Conservation (phyloP, 176 grass and related monocot species). For the Aegilops bicornis region DNA sequence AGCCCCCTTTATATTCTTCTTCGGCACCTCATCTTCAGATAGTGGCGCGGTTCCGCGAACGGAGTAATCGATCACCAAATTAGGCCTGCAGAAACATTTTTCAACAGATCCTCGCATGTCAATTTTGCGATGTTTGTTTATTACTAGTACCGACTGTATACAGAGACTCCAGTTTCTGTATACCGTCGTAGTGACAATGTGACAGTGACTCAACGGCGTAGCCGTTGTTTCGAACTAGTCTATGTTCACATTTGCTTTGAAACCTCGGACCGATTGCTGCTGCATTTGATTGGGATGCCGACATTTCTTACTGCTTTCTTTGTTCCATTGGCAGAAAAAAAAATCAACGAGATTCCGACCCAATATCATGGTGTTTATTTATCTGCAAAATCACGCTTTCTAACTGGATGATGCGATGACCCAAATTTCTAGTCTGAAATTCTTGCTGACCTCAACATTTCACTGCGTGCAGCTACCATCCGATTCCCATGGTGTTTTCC, state of each 20-base stretch:
- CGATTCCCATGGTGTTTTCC: slow-evolving; percentile 91
- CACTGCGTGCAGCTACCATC: slow-evolving; percentile 73
- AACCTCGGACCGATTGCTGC: background rate
- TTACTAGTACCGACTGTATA: background rate
- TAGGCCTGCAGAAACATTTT: background rate
- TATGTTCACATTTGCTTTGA: background rate
- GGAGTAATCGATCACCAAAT: background rate
- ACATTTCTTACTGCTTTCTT: background rate
- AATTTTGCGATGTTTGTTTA: background rate
- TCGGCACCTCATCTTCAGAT: background rate
- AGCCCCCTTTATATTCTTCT: background rate
- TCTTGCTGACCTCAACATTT: background rate
- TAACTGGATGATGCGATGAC: background rate
- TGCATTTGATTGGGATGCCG: background rate
- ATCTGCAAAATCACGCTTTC: background rate
- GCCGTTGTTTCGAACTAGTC: background rate
- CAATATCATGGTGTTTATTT: background rate
- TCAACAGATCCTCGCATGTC: background rate
- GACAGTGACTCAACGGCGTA: no score
- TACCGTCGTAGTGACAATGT: background rate
- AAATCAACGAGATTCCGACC: background rate
- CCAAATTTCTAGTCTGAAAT: background rate
- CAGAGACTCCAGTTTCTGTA: background rate
- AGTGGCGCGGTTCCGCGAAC: background rate
- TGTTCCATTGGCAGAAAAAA: background rate